phyloP scores from a whole-genome alignment of 352 stramenopile species.

The Phytophthora sojae region DNA sequence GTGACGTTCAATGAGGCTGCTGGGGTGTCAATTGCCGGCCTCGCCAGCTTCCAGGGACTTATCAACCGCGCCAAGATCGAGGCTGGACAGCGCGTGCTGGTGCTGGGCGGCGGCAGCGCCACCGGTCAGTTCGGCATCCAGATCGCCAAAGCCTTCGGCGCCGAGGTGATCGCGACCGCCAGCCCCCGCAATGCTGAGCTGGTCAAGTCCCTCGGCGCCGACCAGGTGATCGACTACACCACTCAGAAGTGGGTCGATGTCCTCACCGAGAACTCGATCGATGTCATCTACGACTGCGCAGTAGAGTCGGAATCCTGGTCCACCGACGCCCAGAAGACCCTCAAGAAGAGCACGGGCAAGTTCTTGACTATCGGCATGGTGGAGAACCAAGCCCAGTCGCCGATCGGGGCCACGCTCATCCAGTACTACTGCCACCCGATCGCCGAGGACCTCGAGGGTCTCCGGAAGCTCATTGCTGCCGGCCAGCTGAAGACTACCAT shows the following conservation, averaged over 20 bases:
- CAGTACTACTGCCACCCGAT: slow-evolving; percentile 27
- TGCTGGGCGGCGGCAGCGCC: slow-evolving; percentile 65
- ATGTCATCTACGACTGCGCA: slow-evolving; percentile 45
- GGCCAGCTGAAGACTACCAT: slow-evolving; percentile 1
- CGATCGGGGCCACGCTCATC: slow-evolving; percentile 47
- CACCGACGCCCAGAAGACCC: slow-evolving; percentile 34
- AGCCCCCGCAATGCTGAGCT: slow-evolving; percentile 40
- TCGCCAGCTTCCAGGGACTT: slow-evolving; percentile 50
- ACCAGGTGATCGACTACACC: slow-evolving; percentile 73
- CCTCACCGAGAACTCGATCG: slow-evolving; percentile 40
- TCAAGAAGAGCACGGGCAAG: slow-evolving; percentile 36
- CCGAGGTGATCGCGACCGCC: slow-evolving; percentile 56
- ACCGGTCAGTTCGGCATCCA: slow-evolving; percentile 62
- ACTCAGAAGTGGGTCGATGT: slow-evolving; percentile 41
- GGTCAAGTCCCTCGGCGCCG: slow-evolving; percentile 51
- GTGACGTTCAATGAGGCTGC: slow-evolving; percentile 41
- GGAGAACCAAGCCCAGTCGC: slow-evolving; percentile 41
- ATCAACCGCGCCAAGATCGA: slow-evolving; percentile 32
- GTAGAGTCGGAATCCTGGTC: slow-evolving; percentile 43
- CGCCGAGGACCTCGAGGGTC: slow-evolving; percentile 39
- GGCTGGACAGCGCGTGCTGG: slow-evolving; percentile 43
- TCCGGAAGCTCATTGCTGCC: slow-evolving; percentile 20
- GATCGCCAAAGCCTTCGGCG: slow-evolving; percentile 54
- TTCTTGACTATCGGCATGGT: slow-evolving; percentile 41
- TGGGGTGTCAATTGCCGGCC: slow-evolving; percentile 28